A percentile compares a stretch with the other conserved stretches of the same genome.
Conservation (phyloP, 78 protist species). For the Chrysochromulina parva region DNA sequence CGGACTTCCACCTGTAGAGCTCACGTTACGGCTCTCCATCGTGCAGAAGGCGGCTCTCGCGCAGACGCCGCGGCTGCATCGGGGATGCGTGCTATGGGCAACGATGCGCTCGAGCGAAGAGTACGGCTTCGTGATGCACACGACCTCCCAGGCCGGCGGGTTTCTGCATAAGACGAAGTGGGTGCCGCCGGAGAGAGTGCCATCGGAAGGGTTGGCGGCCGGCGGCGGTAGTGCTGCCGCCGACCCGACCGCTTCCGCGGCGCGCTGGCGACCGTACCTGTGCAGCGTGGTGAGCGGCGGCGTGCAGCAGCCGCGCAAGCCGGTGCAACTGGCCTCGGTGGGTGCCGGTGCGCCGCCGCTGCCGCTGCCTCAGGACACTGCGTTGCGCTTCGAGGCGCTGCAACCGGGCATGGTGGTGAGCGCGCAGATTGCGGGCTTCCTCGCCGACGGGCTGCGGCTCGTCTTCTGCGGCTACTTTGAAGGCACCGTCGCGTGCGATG, state of each 20-base stretch:
- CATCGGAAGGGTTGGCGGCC: no score
- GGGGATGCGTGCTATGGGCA: not conserved
- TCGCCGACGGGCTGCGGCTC: not conserved
- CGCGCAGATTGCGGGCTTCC: not conserved
- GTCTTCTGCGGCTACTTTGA: not conserved
- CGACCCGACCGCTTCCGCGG: not conserved
- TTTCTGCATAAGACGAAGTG: slow-evolving; percentile 7
- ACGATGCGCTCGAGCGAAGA: not conserved
- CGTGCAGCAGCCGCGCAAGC: not conserved
- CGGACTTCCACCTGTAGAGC: not conserved
- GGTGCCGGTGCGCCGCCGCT: no score
- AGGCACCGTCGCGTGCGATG: not conserved
- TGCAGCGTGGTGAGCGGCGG: not conserved
- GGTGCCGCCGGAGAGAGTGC: not conserved
- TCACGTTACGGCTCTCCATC: not conserved
- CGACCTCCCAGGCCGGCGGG: not conserved
- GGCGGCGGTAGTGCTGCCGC: no score
- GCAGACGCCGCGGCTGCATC: not conserved
- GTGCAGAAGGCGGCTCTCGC: not conserved
- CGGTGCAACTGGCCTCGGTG: not conserved
- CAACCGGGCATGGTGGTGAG: not conserved
- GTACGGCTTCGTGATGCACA: not conserved
- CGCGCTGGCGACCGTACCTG: not conserved
- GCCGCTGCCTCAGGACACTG: not conserved
- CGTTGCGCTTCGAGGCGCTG: not conserved